Conservation (phyloP, 2,329 filamentous ascomycete genomes). For the Fusarium cicatricum region DNA sequence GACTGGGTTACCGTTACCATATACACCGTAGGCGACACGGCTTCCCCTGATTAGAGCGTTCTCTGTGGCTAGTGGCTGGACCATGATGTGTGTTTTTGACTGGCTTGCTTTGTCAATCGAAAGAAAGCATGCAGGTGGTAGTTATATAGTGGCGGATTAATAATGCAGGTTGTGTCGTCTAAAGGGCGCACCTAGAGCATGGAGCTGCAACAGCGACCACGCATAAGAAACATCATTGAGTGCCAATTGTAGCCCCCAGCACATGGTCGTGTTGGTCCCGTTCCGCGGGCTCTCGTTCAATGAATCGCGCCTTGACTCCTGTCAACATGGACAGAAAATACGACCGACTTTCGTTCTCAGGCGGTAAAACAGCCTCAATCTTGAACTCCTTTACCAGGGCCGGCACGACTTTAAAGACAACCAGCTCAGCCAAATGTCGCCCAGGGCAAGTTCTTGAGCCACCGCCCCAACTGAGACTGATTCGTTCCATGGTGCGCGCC, state of each 20-base stretch:
- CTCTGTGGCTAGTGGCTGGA: slow-evolving; percentile 38
- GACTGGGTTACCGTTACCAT: slow-evolving; percentile 39
- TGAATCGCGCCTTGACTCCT: slow-evolving; percentile 54
- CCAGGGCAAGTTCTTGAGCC: slow-evolving; percentile 61
- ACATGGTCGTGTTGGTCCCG: background rate
- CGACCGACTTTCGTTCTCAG: slow-evolving; percentile 50
- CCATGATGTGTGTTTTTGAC: background rate
- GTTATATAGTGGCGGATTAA: slow-evolving; percentile 24
- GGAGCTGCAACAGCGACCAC: background rate
- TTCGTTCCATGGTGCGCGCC: slow-evolving; percentile 54
- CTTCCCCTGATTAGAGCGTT: slow-evolving; percentile 40
- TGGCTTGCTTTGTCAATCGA: background rate
- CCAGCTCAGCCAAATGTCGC: slow-evolving; percentile 58
- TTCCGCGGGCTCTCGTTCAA: slow-evolving; percentile 5
- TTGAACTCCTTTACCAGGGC: slow-evolving; percentile 55
- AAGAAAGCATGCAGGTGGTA: background rate
- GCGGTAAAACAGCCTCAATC: slow-evolving; percentile 51
- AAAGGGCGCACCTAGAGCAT: slow-evolving; percentile 24
- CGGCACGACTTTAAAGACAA: slow-evolving; percentile 55
- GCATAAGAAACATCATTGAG: background rate
- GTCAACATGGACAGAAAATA: slow-evolving; percentile 64
- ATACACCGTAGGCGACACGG: slow-evolving; percentile 42
- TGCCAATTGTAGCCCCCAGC: background rate
- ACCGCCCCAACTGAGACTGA: slow-evolving; percentile 61
- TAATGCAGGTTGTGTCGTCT: slow-evolving; percentile 24